Evolutionary conservation across 176 grass and related monocot species (phyloP).

Genomic region (Aegilops umbellulata): DNA sequence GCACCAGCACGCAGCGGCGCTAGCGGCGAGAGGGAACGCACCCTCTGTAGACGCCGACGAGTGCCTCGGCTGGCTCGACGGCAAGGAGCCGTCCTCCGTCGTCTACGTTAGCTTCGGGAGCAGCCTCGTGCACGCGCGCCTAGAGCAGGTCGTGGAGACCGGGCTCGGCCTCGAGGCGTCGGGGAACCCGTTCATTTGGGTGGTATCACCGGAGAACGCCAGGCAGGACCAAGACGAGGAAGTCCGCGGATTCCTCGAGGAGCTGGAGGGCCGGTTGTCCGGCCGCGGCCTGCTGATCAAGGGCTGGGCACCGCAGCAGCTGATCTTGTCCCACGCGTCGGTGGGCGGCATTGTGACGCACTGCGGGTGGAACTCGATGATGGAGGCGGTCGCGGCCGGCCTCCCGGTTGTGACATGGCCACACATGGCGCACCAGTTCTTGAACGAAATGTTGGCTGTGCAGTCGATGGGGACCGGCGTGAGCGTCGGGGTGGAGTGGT

Average conservation of each 20-base stretch:
- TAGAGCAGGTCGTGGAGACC: slow-evolving; percentile 28
- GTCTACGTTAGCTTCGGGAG: slow-evolving; percentile 56
- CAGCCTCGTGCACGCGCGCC: neutral
- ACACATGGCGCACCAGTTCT: slow-evolving; percentile 45
- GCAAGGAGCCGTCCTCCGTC: slow-evolving; percentile 34
- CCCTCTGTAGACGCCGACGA: neutral
- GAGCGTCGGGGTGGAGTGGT: slow-evolving; percentile 22
- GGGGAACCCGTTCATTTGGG: slow-evolving; percentile 38
- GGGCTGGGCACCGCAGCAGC: slow-evolving; percentile 61
- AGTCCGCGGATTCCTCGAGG: neutral
- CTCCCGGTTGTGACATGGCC: slow-evolving; percentile 69
- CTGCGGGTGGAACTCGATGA: slow-evolving; percentile 76
- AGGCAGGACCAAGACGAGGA: neutral
- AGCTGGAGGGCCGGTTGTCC: neutral
- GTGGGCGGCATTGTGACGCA: slow-evolving; percentile 47
- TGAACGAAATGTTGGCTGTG: slow-evolving; percentile 56
- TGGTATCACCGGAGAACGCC: neutral
- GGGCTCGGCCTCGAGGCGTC: slow-evolving; percentile 35
- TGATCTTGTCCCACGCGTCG: neutral
- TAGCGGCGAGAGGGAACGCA: neutral
- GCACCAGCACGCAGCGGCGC: neutral
- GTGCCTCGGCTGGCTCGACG: slow-evolving; percentile 42
- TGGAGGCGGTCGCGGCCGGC: neutral
- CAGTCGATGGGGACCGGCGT: slow-evolving; percentile 57
- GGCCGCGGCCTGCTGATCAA: slow-evolving; percentile 25